phyloP scores from a whole-genome alignment of 805 yeast genomes.

The Tetrapisispora pingtungensis region DNA sequence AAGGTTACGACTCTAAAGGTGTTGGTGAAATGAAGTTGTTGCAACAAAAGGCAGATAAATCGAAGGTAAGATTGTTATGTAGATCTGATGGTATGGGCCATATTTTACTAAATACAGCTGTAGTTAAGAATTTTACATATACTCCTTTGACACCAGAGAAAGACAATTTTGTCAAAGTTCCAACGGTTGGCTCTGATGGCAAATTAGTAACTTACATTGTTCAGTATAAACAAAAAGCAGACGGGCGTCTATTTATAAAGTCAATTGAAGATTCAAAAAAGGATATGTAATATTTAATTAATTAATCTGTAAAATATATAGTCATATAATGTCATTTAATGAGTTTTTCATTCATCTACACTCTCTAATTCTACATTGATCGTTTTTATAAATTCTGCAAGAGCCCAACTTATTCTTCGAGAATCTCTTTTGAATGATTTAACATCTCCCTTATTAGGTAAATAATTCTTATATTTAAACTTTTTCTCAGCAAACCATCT shows the following conservation, averaged over 20 bases:
- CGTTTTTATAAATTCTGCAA: constrained; percentile 8
- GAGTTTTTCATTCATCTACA: constrained; percentile 1
- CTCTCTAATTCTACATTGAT: constrained; percentile 9
- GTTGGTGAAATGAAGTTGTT: constrained; percentile 75
- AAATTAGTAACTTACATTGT: constrained; percentile 57
- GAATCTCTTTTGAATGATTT: constrained; percentile 22
- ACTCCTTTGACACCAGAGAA: constrained; percentile 43
- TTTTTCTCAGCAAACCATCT: constrained; percentile 25
- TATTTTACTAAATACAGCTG: constrained; percentile 58
- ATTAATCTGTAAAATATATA: not conserved
- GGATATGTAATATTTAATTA: constrained; percentile 17
- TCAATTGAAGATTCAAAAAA: constrained; percentile 26
- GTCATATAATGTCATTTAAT: not conserved
- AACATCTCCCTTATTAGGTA: constrained; percentile 11
- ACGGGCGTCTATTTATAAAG: constrained; percentile 27
- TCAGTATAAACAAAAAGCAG: constrained; percentile 49
- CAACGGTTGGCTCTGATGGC: constrained; percentile 48
- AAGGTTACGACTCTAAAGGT: constrained; percentile 54
- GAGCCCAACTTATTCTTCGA: constrained; percentile 28
- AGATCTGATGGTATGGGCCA: constrained; percentile 87
- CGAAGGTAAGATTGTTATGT: constrained; percentile 59
- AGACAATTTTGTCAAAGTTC: constrained; percentile 57
- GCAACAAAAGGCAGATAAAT: constrained; percentile 43
- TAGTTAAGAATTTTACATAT: constrained; percentile 51
- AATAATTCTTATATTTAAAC: constrained; percentile 17